Conservation (phyloP, 2,329 filamentous ascomycete genomes). For the Nannizzia gypsea region DNA sequence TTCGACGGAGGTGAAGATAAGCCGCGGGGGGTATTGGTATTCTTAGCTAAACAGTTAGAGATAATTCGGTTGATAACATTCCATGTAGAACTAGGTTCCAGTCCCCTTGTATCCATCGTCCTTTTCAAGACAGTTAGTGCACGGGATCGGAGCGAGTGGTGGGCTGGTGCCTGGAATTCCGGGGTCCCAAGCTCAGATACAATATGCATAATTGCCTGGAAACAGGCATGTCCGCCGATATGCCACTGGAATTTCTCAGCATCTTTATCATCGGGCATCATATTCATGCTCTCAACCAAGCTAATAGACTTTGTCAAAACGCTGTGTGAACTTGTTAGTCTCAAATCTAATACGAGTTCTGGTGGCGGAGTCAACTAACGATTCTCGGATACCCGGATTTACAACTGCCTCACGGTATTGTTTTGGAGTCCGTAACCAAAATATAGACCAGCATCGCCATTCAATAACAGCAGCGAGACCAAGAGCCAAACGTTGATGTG, state of each 20-base stretch:
- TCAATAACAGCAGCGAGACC: conserved; percentile 10
- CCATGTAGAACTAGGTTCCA: neutral
- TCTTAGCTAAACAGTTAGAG: neutral
- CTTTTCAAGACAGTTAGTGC: neutral
- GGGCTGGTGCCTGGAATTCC: conserved; percentile 7
- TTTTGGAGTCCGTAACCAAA: conserved; percentile 11
- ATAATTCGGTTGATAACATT: neutral
- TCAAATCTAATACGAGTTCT: neutral
- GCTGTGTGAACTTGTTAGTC: conserved; percentile 2
- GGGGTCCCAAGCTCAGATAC: conserved; percentile 9
- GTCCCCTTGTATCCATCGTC: neutral
- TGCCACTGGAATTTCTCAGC: conserved; percentile 11
- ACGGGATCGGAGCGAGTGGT: neutral
- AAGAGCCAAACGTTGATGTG: conserved; percentile 9
- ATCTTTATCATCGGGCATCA: conserved; percentile 8
- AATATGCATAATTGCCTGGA: conserved; percentile 13
- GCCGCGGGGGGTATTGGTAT: neutral
- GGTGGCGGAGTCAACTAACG: neutral
- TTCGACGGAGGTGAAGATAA: neutral
- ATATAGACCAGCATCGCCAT: conserved; percentile 11
- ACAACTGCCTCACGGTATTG: conserved; percentile 9
- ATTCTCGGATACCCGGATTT: conserved; percentile 6
- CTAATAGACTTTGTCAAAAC: conserved; percentile 10
- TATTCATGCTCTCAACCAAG: conserved; percentile 10
- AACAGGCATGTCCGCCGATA: conserved; percentile 10